Base-by-base conservation (phyloP, 139 green algal species). In the Picochlorum sp. region DNA sequence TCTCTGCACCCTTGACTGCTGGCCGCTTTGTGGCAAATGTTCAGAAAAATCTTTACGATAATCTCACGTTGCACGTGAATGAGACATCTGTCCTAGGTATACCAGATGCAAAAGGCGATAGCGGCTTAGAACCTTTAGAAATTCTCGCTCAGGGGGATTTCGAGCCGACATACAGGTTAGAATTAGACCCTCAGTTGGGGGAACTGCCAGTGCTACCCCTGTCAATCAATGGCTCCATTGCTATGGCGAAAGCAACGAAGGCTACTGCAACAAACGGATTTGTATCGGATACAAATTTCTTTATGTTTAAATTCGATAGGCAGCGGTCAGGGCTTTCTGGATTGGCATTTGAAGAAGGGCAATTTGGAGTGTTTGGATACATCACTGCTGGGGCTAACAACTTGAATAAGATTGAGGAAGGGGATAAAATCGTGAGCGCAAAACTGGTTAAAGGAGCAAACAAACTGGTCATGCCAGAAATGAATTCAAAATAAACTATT, bases 261-360 rank as follows among this genome's bases (percentile, higher is more conserved):
- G 50, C 49, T 9, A 49, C 7, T 20, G 22, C 29, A 29, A 16
- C 16, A 58, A 55, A 81, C 10, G 64, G 73, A 7, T 73, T 65
- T 37, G 59, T 82, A 7, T 75, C 69, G n/a, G 65, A 57, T 3
- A 51, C 57, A 3, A 67, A 94, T 33, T 89, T 75, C 51, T 95
- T 94, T 56, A 69, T 95, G 5, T 91, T 79, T 68, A 85, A 86
- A 61, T 93, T 85, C 59, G 68, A 88, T 59, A 69, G 77, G 43
- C 64, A 72, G 41, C 51, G 29, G 43, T 72, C 67, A 1, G 84
- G 85, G 9, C 63, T 93, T 35, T 72, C 78, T 5, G 87, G 87
- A 2, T 68, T 95, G 24, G 71, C 72, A 5, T 95, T 95, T 68
- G 87, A 94, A n/a, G 87, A 95, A 69, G 87, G 87, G 10, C 70